These are phyloP conservation scores for Magnusiomyces clavatus DNA, from an alignment of 1,139 yeast species.

Conservation along the genomic window DNA sequence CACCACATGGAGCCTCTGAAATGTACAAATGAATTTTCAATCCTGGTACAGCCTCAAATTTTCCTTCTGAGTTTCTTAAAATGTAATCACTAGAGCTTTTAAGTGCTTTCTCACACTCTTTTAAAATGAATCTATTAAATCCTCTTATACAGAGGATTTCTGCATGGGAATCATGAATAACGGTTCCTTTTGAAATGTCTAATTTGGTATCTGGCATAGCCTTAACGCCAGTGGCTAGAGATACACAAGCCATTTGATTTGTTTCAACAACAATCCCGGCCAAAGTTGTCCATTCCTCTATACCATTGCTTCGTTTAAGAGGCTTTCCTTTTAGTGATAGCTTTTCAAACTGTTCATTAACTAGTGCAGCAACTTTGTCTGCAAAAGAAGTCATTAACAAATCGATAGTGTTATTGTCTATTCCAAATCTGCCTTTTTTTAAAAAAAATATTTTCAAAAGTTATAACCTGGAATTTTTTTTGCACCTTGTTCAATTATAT, in stretches of 20 bases:
- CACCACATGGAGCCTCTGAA: slow-evolving; percentile 91
- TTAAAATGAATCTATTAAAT: slow-evolving; percentile 44
- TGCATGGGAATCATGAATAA: slow-evolving; percentile 86
- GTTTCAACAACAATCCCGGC: slow-evolving; percentile 57
- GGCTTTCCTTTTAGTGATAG: slow-evolving; percentile 52
- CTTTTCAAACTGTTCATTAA: slow-evolving; percentile 28
- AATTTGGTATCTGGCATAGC: slow-evolving; percentile 50
- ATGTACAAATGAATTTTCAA: slow-evolving; percentile 50
- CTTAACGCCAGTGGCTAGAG: slow-evolving; percentile 78
- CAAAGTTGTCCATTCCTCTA: slow-evolving; percentile 74
- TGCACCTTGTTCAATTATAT: too few relatives aligned
- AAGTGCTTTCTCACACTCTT: slow-evolving; percentile 25
- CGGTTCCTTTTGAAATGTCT: slow-evolving; percentile 38
- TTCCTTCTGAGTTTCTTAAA: not conserved
- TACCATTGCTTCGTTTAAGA: slow-evolving; percentile 49
- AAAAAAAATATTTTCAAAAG: too few relatives aligned
- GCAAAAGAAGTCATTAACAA: not conserved
- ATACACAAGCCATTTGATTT: slow-evolving; percentile 30
- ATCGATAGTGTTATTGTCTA: too few relatives aligned
- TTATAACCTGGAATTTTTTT: too few relatives aligned
- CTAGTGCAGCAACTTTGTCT: slow-evolving; percentile 26
- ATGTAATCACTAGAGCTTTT: not conserved
- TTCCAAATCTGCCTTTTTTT: too few relatives aligned
- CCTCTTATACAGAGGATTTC: slow-evolving; percentile 67
- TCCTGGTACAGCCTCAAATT: slow-evolving; percentile 31